Evolutionary conservation across 2,329 filamentous ascomycete species (phyloP), one percentile per base, ranked within the genome.

Genomic region (Aspergillaceae sp.): DNA sequence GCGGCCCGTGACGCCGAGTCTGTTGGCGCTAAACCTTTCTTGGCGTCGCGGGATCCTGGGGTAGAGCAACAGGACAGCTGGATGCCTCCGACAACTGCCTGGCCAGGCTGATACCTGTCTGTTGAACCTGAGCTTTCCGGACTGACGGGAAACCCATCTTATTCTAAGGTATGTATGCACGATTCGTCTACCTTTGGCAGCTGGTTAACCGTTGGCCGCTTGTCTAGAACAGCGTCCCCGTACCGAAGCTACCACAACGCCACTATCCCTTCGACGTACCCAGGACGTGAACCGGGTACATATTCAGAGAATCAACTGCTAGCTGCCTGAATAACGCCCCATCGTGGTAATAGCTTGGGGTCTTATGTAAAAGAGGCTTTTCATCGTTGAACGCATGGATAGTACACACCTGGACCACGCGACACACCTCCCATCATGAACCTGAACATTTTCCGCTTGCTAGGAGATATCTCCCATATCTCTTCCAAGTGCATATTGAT

Each of bases 401-500:
- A 3, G 29, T 29, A 19, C 4, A 41, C 26, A 42, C 40, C 19
- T 27, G 7, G 36, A 38, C 11, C 36, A 38, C 36, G 19, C 36
- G 36, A 38, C 36, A 28, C 34, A 10, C 19, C n/a, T 42, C 38
- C 33, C 41, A 59, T 52, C 43, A 52, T 61, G 42, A 45, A 42
- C 29, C 10, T 51, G 50, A 71, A 68, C 48, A 56, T 76, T 49
- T 83, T 95, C 69, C 86, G 88, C 60, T 78, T 94, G 60, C 66
- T 88, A 58, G 91, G 80, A 63, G 91, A 97, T 66, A 68, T 91
- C 58, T 87, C 86, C 59, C 91, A 97, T 65, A 80, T 87, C 40
- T 74, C 82, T 42, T 92, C 89, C 47, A 96, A 95, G 77, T 81
- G 83, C 65, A 92, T 96, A 62, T 77, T 96, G 57, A 88, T 96